Conservation (phyloP, 371 early-diverging fungal genomes). For the Mortierella sp. region DNA sequence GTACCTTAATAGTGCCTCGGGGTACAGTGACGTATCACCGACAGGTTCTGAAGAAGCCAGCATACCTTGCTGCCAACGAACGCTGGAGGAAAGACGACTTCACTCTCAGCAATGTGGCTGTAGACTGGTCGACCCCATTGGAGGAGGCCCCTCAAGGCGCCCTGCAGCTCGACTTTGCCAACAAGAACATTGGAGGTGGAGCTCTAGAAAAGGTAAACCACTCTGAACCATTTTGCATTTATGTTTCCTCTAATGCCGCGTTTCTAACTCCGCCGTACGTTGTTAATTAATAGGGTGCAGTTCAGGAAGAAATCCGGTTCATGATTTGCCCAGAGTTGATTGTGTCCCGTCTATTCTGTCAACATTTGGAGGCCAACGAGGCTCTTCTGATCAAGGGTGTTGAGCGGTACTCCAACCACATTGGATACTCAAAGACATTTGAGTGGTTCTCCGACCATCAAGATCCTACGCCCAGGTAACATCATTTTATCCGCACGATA, state of each 20-base stretch:
- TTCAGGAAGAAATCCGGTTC: conserved; percentile 74
- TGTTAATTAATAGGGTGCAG: conserved; percentile 60
- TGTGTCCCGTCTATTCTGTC: conserved; percentile 63
- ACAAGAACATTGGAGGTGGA: conserved; percentile 68
- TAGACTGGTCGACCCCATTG: conserved; percentile 57
- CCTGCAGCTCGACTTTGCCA: conserved; percentile 68
- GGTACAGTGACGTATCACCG: conserved; percentile 65
- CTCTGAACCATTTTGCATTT: not conserved
- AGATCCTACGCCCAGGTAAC: conserved; percentile 56
- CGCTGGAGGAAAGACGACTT: conserved; percentile 31
- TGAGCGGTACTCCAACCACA: conserved; percentile 64
- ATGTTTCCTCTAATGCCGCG: not conserved
- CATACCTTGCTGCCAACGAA: conserved; percentile 36
- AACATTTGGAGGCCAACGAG: conserved; percentile 64
- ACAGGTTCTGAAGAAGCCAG: conserved; percentile 57
- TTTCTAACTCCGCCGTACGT: not conserved
- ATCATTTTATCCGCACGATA: not conserved
- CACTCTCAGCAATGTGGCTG: conserved; percentile 44
- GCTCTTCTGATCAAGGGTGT: conserved; percentile 64
- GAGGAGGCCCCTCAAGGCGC: conserved; percentile 48
- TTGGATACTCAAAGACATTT: conserved; percentile 66
- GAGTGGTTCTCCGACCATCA: conserved; percentile 58
- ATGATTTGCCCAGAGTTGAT: conserved; percentile 69
- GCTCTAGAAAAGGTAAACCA: conserved; percentile 46
- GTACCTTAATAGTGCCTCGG: conserved; percentile 45